A percentile compares a stretch with the other conserved stretches of the same genome.
These are phyloP conservation scores for Tricholoma furcatifolium DNA, from an alignment of 768 basidiomycete genomes.

Conservation along the genomic window DNA sequence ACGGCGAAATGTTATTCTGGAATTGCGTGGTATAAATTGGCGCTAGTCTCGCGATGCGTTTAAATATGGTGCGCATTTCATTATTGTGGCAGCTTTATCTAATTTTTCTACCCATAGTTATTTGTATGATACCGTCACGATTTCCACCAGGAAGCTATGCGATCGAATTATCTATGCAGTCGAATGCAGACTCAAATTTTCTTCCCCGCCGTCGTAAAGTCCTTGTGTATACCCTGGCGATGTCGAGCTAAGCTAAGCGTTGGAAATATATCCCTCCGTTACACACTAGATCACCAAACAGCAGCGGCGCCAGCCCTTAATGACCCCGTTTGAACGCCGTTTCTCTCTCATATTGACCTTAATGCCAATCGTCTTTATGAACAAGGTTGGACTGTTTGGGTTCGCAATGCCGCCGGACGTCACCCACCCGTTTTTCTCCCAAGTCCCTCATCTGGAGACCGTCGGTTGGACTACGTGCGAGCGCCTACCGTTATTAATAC, in stretches of 20 bases:
- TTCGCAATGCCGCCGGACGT: slow-evolving; percentile 14
- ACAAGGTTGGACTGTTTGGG: slow-evolving; percentile 21
- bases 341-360: slow-evolving; percentile 19
- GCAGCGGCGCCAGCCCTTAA: neutral
- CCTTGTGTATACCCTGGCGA: slow-evolving; percentile 25
- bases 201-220: slow-evolving; percentile 23
- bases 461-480: slow-evolving; percentile 22
- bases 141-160: slow-evolving; percentile 16
- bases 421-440: slow-evolving; percentile 23
- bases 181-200: slow-evolving; percentile 17
- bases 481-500: slow-evolving; percentile 21
- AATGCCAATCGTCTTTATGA: slow-evolving; percentile 23
- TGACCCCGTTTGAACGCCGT: neutral
- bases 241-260: slow-evolving; percentile 14
- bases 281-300: slow-evolving; percentile 20
- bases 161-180: slow-evolving; percentile 18
- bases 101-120: slow-evolving; percentile 17
- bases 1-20: slow-evolving; percentile 18
- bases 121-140: slow-evolving; percentile 22
- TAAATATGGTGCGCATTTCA: slow-evolving; percentile 19
- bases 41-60: slow-evolving; percentile 20
- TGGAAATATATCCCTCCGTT: slow-evolving; percentile 18
- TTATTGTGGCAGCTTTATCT: neutral
- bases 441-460: slow-evolving; percentile 23
- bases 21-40: slow-evolving; percentile 17